A percentile compares a stretch with the other conserved stretches of the same genome.
Evolutionary conservation across 163 green algal genomes (phyloP).

Genomic region (Chloromonas sp.): DNA sequence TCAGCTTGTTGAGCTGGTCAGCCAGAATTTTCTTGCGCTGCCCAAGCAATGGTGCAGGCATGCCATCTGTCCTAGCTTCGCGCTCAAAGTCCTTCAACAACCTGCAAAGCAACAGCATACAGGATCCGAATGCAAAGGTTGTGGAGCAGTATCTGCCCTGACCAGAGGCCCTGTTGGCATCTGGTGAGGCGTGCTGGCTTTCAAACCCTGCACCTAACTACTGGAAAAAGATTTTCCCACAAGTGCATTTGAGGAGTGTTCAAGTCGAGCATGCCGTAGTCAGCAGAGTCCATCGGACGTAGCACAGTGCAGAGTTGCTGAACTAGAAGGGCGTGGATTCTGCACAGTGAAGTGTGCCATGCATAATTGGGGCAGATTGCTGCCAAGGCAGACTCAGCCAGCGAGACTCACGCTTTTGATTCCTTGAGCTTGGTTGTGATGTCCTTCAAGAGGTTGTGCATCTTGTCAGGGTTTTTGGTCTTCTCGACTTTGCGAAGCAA

Average conservation of each 20-base stretch:
- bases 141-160: not conserved
- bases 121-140: not conserved
- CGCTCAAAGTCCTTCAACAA: conserved; percentile 86
- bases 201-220: not conserved
- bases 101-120: conserved; percentile 32
- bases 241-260: no score
- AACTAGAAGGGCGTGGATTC: no score
- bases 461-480: conserved; percentile 47
- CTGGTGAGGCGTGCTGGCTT: not conserved
- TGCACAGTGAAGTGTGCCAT: no score
- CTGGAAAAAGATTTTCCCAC: no score
- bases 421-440: conserved; percentile 70
- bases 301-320: no score
- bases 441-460: conserved; percentile 58
- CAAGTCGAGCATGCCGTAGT: no score
- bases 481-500: conserved; percentile 66
- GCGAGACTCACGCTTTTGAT: conserved; percentile 51
- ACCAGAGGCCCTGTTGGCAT: not conserved
- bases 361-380: no score
- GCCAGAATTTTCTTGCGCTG: conserved; percentile 50
- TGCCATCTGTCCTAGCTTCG: conserved; percentile 70
- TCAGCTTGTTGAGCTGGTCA: conserved; percentile 72
- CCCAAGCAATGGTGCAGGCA: conserved; percentile 60
- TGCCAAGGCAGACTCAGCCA: no score
- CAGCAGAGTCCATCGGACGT: no score